Evolutionary conservation across 768 basidiomycete genomes (phyloP).

Genomic region (Hygrocybe coccinea): DNA sequence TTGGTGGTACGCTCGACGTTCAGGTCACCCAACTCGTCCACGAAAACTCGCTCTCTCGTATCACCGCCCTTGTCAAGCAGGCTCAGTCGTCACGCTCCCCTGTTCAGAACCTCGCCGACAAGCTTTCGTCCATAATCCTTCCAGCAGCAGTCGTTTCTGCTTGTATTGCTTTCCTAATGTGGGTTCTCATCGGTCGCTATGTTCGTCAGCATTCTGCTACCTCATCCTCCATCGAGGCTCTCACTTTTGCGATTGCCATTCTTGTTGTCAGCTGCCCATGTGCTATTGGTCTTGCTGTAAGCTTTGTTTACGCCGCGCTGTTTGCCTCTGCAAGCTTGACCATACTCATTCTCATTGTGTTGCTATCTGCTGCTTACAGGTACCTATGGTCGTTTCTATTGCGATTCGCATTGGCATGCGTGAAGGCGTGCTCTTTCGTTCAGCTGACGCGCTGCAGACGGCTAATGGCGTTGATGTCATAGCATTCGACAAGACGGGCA

Average conservation of each 20-base stretch:
- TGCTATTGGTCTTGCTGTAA: conserved; percentile 22
- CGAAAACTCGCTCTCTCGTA: conserved; percentile 39
- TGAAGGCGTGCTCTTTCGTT: conserved; percentile 31
- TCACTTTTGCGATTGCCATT: conserved; percentile 49
- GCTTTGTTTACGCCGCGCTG: conserved; percentile 20
- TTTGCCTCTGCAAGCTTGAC: background rate
- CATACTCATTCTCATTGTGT: background rate
- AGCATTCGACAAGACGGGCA: conserved; percentile 61
- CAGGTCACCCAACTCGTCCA: conserved; percentile 32
- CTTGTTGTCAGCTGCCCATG: conserved; percentile 54
- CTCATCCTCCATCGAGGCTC: conserved; percentile 30
- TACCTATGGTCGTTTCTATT: conserved; percentile 24
- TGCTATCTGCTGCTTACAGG: conserved; percentile 12
- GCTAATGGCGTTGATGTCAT: conserved; percentile 40
- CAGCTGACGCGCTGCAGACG: conserved; percentile 40
- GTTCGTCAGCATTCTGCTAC: conserved; percentile 23
- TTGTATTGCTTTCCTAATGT: conserved; percentile 32
- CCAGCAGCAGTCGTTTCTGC: conserved; percentile 44
- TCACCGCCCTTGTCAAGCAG: conserved; percentile 32
- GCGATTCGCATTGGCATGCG: conserved; percentile 16
- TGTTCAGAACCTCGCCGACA: conserved; percentile 47
- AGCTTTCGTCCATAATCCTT: conserved; percentile 44
- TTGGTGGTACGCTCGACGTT: conserved; percentile 31
- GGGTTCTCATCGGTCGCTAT: conserved; percentile 32
- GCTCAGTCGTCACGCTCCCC: conserved; percentile 35